Conservation (phyloP, 1,284 basidiomycete genomes). For the Trametes hirsuta region DNA sequence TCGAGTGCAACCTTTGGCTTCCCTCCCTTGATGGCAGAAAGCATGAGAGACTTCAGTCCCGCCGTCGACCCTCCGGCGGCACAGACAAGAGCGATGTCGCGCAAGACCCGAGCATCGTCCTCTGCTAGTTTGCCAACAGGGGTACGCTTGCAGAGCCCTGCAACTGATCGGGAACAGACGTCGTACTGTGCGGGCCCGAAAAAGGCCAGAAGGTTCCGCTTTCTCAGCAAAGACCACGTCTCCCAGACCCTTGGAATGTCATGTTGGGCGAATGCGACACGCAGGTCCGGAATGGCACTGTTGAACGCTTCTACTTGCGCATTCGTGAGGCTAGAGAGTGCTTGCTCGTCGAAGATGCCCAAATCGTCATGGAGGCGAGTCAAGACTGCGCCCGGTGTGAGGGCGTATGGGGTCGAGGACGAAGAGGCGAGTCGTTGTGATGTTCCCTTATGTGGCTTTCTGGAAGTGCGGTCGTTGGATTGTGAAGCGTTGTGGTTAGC, state of each 20-base stretch:
- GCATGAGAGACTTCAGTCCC: conserved; percentile 55
- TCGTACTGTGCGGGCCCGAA: conserved; percentile 46
- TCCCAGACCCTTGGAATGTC: conserved; percentile 33
- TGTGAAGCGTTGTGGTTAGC: neutral
- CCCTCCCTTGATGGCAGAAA: conserved; percentile 44
- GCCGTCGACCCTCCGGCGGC: conserved; percentile 45
- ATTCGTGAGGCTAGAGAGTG: conserved; percentile 13
- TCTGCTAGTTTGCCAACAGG: conserved; percentile 29
- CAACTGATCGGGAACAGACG: conserved; percentile 42
- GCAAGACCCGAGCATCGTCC: conserved; percentile 37
- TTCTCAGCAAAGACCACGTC: conserved; percentile 49
- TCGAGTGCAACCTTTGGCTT: conserved; percentile 47
- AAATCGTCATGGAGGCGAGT: conserved; percentile 13
- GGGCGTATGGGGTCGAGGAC: neutral
- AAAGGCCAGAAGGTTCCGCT: conserved; percentile 45
- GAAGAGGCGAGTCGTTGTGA: neutral
- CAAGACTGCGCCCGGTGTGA: conserved; percentile 12
- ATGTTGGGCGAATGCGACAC: conserved; percentile 10
- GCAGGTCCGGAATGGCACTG: conserved; percentile 17
- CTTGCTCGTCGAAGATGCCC: conserved; percentile 8
- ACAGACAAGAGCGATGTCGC: conserved; percentile 53
- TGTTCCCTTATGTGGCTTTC: neutral
- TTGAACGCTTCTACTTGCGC: conserved; percentile 24
- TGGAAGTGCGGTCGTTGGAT: no score
- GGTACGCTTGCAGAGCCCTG: conserved; percentile 32